phyloP scores from a whole-genome alignment of 140 eudicot genomes.

The Cichorium intybus region DNA sequence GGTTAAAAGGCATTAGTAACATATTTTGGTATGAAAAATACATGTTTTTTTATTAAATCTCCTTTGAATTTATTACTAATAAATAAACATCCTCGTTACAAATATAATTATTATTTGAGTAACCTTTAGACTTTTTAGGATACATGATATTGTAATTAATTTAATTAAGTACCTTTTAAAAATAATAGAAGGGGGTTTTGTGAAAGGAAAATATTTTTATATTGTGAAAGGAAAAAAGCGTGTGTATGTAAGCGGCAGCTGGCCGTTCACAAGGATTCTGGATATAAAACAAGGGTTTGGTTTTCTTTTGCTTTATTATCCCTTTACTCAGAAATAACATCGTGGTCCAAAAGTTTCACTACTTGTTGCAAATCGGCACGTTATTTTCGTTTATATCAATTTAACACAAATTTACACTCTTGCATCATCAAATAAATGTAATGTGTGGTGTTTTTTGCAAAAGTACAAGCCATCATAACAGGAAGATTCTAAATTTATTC shows the following conservation, averaged over 20 bases:
- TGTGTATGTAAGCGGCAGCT: conserved; percentile 36
- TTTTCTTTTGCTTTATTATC: conserved; percentile 24
- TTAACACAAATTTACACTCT: neutral
- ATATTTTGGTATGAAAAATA: neutral
- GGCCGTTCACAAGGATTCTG: conserved; percentile 33
- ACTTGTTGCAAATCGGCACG: neutral
- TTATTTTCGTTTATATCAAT: neutral
- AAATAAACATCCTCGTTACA: neutral
- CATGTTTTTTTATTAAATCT: neutral
- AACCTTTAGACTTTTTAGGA: neutral
- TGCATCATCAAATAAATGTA: neutral
- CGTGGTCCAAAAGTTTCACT: conserved; percentile 13
- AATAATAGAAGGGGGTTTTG: neutral
- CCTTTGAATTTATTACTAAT: no score
- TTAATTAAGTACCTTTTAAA: no score
- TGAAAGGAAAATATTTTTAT: neutral
- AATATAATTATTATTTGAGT: no score
- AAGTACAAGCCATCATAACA: neutral
- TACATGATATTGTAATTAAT: neutral
- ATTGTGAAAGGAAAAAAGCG: conserved; percentile 8
- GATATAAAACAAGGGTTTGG: conserved; percentile 13
- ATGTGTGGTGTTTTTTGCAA: no score
- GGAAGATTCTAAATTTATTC: neutral
- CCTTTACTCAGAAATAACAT: conserved; percentile 12
- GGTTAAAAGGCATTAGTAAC: neutral